Base-by-base conservation (phyloP, 768 basidiomycete genomes). In the Trametes cingulata region DNA sequence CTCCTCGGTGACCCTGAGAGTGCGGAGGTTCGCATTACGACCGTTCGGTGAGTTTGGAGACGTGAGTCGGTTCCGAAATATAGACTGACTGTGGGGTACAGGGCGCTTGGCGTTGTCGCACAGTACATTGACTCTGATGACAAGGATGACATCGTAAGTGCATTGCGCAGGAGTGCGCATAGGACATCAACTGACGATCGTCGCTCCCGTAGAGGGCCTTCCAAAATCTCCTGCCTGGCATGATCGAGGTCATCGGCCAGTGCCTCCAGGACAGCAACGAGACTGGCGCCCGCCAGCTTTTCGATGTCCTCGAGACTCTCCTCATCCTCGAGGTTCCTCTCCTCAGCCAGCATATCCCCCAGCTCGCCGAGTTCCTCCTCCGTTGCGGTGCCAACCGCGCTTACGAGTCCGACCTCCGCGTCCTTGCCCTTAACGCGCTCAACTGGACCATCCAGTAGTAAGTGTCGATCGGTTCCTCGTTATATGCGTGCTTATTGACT, bases 371-470 rank as follows among this genome's bases (percentile, higher is more conserved):
- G 51, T 97, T 98, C 84, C 87, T 98, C 62, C 82, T 98, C 40
- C 80, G 80, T 47, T 88, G 88, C 42, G 95, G 93, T 56, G 87
- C 82, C 33, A 95, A 96, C 78, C 82, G 81, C 63, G 75, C 77
- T 12, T 86, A 88, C 68, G 91, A 92, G 45, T 74, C 77, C 48
- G 93, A 91, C 52, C 84, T 97, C 59, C 90, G 97, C 58, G 84
- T 95, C 60, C 88, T 97, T 66, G 87, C 91, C 10, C 82, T 99
- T 39, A 98, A 98, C 69, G 90, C 92, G 7, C 84, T 99, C 9
- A 91, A 93, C 70, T 98, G 95, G 95, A 93, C 95, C 8, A 88
- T 98, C 54, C 90, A 95, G 80, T 98, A 98, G 94, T 88, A 68
- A 67, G 88, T 76, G 7, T 3, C 37, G 1, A 8, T 5, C 22